Conservation (phyloP, 1,284 basidiomycete species). For the Trametes versicolor region DNA sequence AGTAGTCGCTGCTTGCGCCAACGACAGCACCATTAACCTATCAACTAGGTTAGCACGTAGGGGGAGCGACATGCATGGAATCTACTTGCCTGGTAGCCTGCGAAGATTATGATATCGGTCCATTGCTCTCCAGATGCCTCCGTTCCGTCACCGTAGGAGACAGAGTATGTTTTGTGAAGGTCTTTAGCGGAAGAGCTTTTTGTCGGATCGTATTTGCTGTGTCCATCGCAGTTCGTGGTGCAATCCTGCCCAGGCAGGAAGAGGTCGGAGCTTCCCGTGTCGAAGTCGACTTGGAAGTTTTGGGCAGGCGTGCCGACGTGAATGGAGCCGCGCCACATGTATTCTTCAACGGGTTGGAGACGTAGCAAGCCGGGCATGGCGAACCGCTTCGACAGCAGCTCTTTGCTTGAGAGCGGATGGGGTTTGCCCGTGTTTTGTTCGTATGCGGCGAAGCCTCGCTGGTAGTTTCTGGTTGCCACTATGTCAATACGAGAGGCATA, state of each 20-base stretch:
- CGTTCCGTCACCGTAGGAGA: slow-evolving; percentile 49
- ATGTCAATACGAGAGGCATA: slow-evolving; percentile 2
- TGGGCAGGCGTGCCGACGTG: slow-evolving; percentile 44
- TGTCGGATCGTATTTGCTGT: slow-evolving; percentile 46
- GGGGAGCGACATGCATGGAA: slow-evolving; percentile 34
- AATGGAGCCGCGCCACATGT: slow-evolving; percentile 43
- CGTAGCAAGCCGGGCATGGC: slow-evolving; percentile 14
- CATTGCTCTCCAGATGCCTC: slow-evolving; percentile 46
- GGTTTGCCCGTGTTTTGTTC: slow-evolving; percentile 35
- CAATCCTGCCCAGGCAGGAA: slow-evolving; percentile 43
- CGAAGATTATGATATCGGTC: slow-evolving; percentile 46
- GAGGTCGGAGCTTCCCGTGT: slow-evolving; percentile 44
- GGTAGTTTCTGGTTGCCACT: slow-evolving; percentile 29
- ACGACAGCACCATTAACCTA: slow-evolving; percentile 37
- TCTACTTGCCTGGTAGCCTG: slow-evolving; percentile 47
- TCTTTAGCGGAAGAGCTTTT: slow-evolving; percentile 45
- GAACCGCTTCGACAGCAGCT: slow-evolving; percentile 19
- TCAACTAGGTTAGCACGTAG: not conserved
- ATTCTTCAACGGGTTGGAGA: slow-evolving; percentile 29
- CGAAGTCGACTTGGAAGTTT: slow-evolving; percentile 28
- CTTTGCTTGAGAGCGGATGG: slow-evolving; percentile 31
- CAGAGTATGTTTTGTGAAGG: slow-evolving; percentile 40
- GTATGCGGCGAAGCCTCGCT: slow-evolving; percentile 32
- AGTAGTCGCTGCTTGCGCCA: slow-evolving; percentile 39
- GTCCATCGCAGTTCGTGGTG: slow-evolving; percentile 45